Evolutionary conservation across 1,139 yeast species (phyloP).

Genomic region (Sugiyamaella novakii): DNA sequence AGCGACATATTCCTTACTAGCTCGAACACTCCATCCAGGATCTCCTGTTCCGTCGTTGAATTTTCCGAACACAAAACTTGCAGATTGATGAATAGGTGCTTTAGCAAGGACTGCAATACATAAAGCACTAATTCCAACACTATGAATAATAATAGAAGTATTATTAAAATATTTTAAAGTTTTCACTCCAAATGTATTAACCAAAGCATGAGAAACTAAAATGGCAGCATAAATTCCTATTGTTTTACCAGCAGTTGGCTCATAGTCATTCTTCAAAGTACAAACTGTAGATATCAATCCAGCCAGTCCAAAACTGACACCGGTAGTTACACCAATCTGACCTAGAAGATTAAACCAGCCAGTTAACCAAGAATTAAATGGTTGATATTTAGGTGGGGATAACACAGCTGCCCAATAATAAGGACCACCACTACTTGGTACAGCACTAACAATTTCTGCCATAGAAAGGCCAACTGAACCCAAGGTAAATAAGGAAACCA

Average conservation of each 20-base stretch:
- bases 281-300: conserved; percentile 34
- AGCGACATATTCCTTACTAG: conserved; percentile 30
- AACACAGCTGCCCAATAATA: conserved; percentile 35
- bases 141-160: conserved; percentile 32
- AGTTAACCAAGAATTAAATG: conserved; percentile 28
- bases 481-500: conserved; percentile 58
- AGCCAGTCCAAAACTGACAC: conserved; percentile 31
- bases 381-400: conserved; percentile 31
- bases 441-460: conserved; percentile 65
- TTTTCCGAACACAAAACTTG: conserved; percentile 31
- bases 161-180: conserved; percentile 32
- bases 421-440: conserved; percentile 57
- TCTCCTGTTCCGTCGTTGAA: conserved; percentile 32
- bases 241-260: conserved; percentile 46
- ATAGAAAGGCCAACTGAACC: conserved; percentile 57
- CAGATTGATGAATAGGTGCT: conserved; percentile 32
- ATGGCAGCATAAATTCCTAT: conserved; percentile 49
- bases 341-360: conserved; percentile 28
- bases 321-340: conserved; percentile 29
- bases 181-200: conserved; percentile 39
- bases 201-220: conserved; percentile 44
- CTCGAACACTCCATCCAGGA: conserved; percentile 30
- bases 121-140: conserved; percentile 30
- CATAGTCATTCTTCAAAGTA: conserved; percentile 35
- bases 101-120: conserved; percentile 33